Percentiles rank a stretch among this genome's conserved stretches.
Conservation (phyloP, 2,329 filamentous ascomycete genomes). For the Penicillium sp. region DNA sequence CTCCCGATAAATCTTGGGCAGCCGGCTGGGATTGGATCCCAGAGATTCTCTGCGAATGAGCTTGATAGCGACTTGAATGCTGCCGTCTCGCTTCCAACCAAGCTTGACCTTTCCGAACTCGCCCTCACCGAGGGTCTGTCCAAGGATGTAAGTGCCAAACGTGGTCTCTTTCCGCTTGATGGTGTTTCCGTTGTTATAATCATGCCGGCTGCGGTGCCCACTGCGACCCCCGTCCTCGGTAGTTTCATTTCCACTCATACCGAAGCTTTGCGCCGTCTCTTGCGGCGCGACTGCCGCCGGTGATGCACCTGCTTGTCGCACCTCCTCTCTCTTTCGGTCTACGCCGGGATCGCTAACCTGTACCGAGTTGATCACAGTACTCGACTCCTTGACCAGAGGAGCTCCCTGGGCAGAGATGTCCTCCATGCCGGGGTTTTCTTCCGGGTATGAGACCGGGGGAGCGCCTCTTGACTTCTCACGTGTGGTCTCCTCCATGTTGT, state of each 20-base stretch:
- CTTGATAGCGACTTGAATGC: conserved; percentile 94
- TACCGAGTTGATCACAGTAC: conserved; percentile 71
- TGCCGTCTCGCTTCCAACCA: conserved; percentile 94
- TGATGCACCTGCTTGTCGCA: conserved; percentile 60
- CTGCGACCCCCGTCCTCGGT: conserved; percentile 42
- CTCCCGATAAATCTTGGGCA: conserved; percentile 96
- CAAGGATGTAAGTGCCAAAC: conserved; percentile 93
- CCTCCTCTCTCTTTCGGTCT: conserved; percentile 66
- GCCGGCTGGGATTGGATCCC: conserved; percentile 76
- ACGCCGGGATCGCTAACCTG: conserved; percentile 70
- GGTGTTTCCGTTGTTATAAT: conserved; percentile 51
- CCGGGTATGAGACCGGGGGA: conserved; percentile 28
- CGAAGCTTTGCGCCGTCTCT: conserved; percentile 46
- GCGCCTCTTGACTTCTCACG: conserved; percentile 28
- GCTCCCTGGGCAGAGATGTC: conserved; percentile 54
- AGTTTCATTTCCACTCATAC: conserved; percentile 48
- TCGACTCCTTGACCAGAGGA: conserved; percentile 64
- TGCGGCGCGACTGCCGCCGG: conserved; percentile 42
- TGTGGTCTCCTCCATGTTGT: conserved; percentile 40
- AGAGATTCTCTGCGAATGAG: conserved; percentile 89
- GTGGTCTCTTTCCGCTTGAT: conserved; percentile 74
- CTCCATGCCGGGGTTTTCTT: conserved; percentile 45
- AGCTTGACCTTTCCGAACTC: conserved; percentile 99
- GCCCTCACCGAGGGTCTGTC: conserved; percentile 92
- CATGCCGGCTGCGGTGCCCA: conserved; percentile 48